These are phyloP conservation scores for Talaromyces amestolkiae DNA, from an alignment of 2,329 filamentous ascomycete species.

Conservation along the genomic window DNA sequence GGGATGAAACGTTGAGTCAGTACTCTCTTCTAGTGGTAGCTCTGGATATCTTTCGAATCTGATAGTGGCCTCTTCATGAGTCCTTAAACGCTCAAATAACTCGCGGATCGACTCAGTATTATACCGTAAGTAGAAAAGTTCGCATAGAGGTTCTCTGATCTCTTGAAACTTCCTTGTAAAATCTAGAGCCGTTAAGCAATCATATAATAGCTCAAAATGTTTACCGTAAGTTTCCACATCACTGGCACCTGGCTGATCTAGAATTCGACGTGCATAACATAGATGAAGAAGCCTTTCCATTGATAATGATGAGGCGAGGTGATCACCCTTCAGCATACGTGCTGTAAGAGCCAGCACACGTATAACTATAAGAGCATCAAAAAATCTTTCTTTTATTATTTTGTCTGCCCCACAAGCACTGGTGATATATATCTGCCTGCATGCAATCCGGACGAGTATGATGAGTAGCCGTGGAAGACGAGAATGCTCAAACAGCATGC, in stretches of 20 bases:
- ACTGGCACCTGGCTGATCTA: not conserved
- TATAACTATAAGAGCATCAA: conserved; percentile 10
- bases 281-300: conserved; percentile 15
- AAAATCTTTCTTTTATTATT: conserved; percentile 1
- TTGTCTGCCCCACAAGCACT: not conserved
- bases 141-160: conserved; percentile 6
- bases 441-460: conserved; percentile 1
- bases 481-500: conserved; percentile 10
- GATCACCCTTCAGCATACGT: not conserved
- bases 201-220: conserved; percentile 14
- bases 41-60: conserved; percentile 1
- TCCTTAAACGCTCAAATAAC: conserved; percentile 3
- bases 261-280: conserved; percentile 15
- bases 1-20: conserved; percentile 4
- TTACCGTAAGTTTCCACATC: not conserved
- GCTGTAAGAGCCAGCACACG: not conserved
- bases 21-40: conserved; percentile 11
- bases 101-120: not conserved
- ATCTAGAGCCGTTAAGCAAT: conserved; percentile 16
- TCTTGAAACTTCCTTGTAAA: conserved; percentile 11
- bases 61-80: not conserved
- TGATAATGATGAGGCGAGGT: not conserved
- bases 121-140: conserved; percentile 4
- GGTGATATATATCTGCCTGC: not conserved
- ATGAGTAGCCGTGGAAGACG: conserved; percentile 11